Base-by-base conservation (phyloP, 179 eudicot species). In the Silene vulgaris region DNA sequence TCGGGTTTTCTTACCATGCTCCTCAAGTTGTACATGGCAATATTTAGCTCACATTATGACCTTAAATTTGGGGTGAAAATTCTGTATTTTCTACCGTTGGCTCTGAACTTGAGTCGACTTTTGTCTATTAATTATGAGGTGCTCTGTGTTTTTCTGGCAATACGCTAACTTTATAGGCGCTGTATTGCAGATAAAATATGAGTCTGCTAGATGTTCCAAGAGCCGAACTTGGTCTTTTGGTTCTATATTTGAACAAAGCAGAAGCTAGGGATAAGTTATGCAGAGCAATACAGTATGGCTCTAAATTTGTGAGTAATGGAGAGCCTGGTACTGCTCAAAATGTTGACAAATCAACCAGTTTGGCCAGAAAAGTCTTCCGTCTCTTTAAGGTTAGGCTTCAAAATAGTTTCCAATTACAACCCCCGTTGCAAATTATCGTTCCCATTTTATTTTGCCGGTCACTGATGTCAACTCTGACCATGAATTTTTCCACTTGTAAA, bases 241-340 rank as follows among this genome's bases (percentile, higher is more conserved):
- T 96, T 50, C 72, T 93, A 69, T 96, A 96, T 83, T 77, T 96
- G 83, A 91, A 90, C 91, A 96, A 96, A 86, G 99, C 99, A 17
- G 99, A 96, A 87, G 92, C 99, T 30, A 87, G 99, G 86, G 99
- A 96, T 80, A 96, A 96, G 90, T 86, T 96, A 80, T 96, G 98
- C 91, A 90, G 99, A 86, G 90, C 99, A 61, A 96, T 96, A 79
- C 99, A 96, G 70, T 96, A 96, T 80, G 99, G 99, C 73, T 96
- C 99, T 21, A 96, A 91, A 77, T 93, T 88, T 76, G 62, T 93
- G 90, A 93, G 99, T 80, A 83, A 91, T 77, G 99, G 99, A 61
- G 82, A 96, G 85, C 94, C 99, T 74, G 99, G 99, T 72, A 90
- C 99, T 0, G 97, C 99, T 23, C 99, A 96, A 80, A 86, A 85